Conservation (phyloP, 495 filamentous ascomycete species). For the Penicillium paxilli region DNA sequence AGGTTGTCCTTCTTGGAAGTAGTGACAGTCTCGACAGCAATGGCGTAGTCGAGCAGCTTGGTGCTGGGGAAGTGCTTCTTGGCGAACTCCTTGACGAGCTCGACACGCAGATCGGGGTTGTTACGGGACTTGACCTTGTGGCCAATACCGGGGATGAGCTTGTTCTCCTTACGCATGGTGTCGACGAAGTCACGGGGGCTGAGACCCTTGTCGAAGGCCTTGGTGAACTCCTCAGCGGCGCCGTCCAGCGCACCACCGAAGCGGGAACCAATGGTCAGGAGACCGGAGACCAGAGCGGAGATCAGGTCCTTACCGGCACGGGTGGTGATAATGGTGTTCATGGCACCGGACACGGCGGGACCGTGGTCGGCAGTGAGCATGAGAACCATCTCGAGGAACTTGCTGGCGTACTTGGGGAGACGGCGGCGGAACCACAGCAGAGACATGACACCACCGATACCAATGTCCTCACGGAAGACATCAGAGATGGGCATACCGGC, state of each 20-base stretch:
- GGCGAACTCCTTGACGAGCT: constrained; percentile 98
- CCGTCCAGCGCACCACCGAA: constrained; percentile 99
- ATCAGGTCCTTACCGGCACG: constrained; percentile 98
- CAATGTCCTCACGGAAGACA: constrained; percentile 98
- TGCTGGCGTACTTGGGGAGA: constrained; percentile 92
- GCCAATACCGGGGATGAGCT: constrained; percentile 98
- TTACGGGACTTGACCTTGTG: constrained; percentile 99
- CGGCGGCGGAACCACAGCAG: constrained; percentile 99
- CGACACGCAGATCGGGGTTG: constrained; percentile 99
- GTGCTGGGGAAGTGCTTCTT: constrained; percentile 93
- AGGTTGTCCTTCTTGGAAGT: constrained; percentile 99
- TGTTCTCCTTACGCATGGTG: constrained; percentile 98
- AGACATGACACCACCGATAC: constrained; percentile 99
- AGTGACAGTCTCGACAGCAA: constrained; percentile 96
- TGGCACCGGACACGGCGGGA: constrained; percentile 96
- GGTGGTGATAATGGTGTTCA: constrained; percentile 99
- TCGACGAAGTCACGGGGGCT: constrained; percentile 99
- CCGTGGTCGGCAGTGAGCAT: constrained; percentile 99
- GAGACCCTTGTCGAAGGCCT: constrained; percentile 95
- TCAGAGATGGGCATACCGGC: constrained; percentile 99
- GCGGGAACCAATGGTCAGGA: constrained; percentile 95
- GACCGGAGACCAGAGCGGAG: constrained; percentile 89
- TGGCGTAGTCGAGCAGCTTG: constrained; percentile 97
- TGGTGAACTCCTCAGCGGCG: constrained; percentile 97
- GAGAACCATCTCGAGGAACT: constrained; percentile 99